Conservation (phyloP, 768 basidiomycete genomes). For the Lactifluus pinguis region DNA sequence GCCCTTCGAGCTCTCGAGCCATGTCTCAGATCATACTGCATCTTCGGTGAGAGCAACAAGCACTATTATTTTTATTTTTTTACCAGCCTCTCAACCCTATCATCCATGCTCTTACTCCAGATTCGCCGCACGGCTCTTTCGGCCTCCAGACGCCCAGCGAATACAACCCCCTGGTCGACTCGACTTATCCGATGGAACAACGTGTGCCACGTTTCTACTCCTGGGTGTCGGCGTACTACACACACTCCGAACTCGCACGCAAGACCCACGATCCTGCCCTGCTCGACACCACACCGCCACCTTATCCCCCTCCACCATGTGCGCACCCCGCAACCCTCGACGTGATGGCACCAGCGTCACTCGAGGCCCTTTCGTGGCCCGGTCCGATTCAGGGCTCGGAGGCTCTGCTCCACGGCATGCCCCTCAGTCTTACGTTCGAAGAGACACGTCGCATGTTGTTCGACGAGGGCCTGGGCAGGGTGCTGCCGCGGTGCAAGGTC, state of each 20-base stretch:
- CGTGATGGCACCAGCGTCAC: conserved; percentile 7
- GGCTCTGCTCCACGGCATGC: conserved; percentile 11
- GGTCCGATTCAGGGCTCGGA: conserved; percentile 15
- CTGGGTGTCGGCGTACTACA: conserved; percentile 19
- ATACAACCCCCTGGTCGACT: conserved; percentile 14
- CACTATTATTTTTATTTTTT: too few species aligned
- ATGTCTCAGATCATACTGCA: conserved; percentile 15
- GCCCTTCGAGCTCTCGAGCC: conserved; percentile 1
- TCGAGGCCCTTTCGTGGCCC: conserved; percentile 13
- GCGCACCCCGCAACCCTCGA: conserved; percentile 14
- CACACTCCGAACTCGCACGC: conserved; percentile 7
- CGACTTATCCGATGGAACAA: conserved; percentile 1
- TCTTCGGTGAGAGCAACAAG: conserved; percentile 8
- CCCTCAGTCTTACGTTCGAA: conserved; percentile 6
- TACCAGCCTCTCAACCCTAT: not conserved
- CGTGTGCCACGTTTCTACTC: conserved; percentile 17
- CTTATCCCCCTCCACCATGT: not conserved
- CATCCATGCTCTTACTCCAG: not conserved
- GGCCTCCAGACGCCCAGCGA: conserved; percentile 11
- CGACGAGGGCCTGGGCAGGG: not conserved
- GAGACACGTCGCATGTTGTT: conserved; percentile 12
- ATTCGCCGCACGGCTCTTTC: conserved; percentile 11
- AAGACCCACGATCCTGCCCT: conserved; percentile 1
- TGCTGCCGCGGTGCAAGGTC: conserved; percentile 17
- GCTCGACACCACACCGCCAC: conserved; percentile 11